A percentile compares a stretch with the other conserved stretches of the same genome.
Evolutionary conservation across 73 alveolate species (phyloP).

Genomic region (Tetrahymena thermophila): DNA sequence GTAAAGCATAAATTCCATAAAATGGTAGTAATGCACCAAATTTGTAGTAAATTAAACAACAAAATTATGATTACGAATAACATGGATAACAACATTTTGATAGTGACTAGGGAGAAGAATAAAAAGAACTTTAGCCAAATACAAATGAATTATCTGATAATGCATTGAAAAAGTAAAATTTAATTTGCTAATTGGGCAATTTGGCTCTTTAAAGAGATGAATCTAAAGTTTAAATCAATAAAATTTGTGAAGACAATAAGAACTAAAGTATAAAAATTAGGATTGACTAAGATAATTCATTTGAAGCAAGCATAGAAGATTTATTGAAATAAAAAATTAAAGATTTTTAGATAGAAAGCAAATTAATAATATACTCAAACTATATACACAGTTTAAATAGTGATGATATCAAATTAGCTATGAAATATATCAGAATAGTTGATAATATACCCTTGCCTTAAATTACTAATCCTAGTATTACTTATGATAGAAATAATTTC

Average conservation of each 20-base stretch:
- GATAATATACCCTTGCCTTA: not conserved
- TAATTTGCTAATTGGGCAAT: not conserved
- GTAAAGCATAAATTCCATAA: too few species aligned
- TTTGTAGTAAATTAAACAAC: too few species aligned
- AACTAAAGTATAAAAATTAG: not conserved
- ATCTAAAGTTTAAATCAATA: not conserved
- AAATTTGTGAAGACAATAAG: not conserved
- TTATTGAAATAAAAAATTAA: too few species aligned
- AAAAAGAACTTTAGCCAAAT: not conserved
- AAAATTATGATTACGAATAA: too few species aligned
- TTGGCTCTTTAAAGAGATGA: too few species aligned
- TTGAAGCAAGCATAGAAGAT: not conserved
- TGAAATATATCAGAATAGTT: not conserved
- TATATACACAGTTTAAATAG: not conserved
- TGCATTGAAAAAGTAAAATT: too few species aligned
- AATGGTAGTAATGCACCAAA: too few species aligned
- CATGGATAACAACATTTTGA: too few species aligned
- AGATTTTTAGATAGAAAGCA: not conserved
- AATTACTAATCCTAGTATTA: not conserved
- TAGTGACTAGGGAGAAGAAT: not conserved
- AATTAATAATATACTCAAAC: not conserved
- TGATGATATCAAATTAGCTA: not conserved
- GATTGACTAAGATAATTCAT: not conserved
- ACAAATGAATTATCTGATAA: not conserved
- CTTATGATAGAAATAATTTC: not conserved